Evolutionary conservation across 345 rosid species (phyloP).

Genomic region (Moringa oleifera): DNA sequence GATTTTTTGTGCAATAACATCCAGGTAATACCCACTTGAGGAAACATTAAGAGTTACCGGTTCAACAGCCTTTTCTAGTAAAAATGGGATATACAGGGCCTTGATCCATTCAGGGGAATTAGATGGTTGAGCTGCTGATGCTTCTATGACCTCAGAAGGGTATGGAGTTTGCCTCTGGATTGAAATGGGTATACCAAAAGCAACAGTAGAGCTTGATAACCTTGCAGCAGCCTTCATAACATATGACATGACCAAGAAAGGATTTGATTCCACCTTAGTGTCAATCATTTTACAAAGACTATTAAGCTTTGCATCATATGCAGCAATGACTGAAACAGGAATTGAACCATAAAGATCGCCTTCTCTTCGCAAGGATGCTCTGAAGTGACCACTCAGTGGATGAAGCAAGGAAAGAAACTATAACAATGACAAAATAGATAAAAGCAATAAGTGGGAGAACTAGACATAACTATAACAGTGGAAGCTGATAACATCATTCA

Average conservation of each 20-base stretch:
- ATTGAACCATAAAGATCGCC: conserved; percentile 56
- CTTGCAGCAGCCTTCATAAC: conserved; percentile 64
- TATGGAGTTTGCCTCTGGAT: conserved; percentile 47
- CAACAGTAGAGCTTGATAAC: conserved; percentile 36
- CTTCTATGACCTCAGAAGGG: conserved; percentile 43
- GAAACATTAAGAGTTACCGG: conserved; percentile 39
- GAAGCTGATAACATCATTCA: neutral
- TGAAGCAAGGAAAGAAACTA: conserved; percentile 68
- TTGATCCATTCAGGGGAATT: conserved; percentile 20
- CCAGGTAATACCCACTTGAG: conserved; percentile 56
- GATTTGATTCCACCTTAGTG: conserved; percentile 56
- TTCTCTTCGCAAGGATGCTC: conserved; percentile 60
- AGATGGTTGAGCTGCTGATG: conserved; percentile 31
- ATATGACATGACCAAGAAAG: conserved; percentile 45
- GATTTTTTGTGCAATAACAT: conserved; percentile 58
- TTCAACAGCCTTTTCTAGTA: conserved; percentile 36
- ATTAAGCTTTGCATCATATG: conserved; percentile 55
- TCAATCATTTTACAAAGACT: conserved; percentile 62
- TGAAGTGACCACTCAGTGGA: conserved; percentile 79
- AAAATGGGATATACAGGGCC: conserved; percentile 54
- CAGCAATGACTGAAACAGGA: conserved; percentile 72
- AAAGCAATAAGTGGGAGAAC: neutral
- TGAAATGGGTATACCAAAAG: conserved; percentile 40
- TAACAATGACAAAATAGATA: conserved; percentile 14
- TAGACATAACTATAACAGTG: neutral